Percentiles rank a stretch among this genome's conserved stretches.
These are phyloP conservation scores for Asterophora parasitica DNA, from an alignment of 768 basidiomycete genomes.

Conservation along the genomic window DNA sequence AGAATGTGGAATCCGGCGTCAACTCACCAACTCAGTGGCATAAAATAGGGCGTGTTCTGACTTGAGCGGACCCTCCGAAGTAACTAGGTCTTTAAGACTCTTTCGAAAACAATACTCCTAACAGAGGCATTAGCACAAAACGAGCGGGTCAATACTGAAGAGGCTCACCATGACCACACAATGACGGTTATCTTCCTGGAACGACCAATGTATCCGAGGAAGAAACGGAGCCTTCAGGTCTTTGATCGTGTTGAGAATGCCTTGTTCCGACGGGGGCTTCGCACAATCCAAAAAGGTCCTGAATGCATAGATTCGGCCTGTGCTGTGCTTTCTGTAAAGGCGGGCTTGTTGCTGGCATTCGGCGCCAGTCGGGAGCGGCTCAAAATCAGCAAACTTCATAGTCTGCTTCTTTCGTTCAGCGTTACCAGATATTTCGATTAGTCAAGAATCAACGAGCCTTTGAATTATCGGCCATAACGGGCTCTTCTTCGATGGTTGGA, in stretches of 20 bases:
- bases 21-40: slow-evolving; percentile 45
- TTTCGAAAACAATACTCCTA: slow-evolving; percentile 32
- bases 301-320: slow-evolving; percentile 27
- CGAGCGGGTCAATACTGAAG: background rate
- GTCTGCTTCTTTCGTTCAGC: slow-evolving; percentile 12
- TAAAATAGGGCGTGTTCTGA: slow-evolving; percentile 36
- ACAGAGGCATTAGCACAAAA: background rate
- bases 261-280: slow-evolving; percentile 27
- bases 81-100: slow-evolving; percentile 27
- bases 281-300: slow-evolving; percentile 18
- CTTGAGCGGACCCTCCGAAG: slow-evolving; percentile 28
- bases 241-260: slow-evolving; percentile 31
- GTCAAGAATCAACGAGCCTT: slow-evolving; percentile 14
- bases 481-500: slow-evolving; percentile 30
- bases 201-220: slow-evolving; percentile 33
- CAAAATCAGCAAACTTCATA: slow-evolving; percentile 29
- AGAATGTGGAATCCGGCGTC: background rate
- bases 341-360: slow-evolving; percentile 7
- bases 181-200: slow-evolving; percentile 33
- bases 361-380: slow-evolving; percentile 18
- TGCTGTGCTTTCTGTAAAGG: slow-evolving; percentile 26
- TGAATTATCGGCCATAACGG: slow-evolving; percentile 15
- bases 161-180: slow-evolving; percentile 35
- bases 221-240: slow-evolving; percentile 34
- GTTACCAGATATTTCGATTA: background rate